Conservation (phyloP, 768 basidiomycete genomes). For the Chalciporus chontae region DNA sequence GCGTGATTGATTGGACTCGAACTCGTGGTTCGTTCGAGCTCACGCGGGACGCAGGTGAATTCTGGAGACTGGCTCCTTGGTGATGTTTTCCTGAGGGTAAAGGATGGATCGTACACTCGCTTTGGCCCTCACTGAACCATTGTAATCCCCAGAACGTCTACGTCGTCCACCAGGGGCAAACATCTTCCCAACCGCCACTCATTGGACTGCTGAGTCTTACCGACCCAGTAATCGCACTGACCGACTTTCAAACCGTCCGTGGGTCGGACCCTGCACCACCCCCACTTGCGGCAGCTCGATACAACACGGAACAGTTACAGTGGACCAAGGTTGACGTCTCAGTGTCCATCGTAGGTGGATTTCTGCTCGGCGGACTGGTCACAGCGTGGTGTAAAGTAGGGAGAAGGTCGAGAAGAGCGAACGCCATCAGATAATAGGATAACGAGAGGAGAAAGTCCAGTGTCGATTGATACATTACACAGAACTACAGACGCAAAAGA, state of each 20-base stretch:
- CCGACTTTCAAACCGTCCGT: slow-evolving; percentile 38
- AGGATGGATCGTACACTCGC: slow-evolving; percentile 5
- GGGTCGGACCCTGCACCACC: slow-evolving; percentile 38
- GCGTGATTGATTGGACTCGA: slow-evolving; percentile 7
- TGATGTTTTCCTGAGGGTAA: slow-evolving; percentile 53
- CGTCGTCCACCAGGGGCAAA: slow-evolving; percentile 43
- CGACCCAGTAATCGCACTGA: slow-evolving; percentile 33
- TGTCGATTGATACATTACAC: not conserved
- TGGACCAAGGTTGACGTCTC: slow-evolving; percentile 19
- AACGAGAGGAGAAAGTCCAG: not conserved
- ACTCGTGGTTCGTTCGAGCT: not conserved
- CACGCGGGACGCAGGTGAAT: slow-evolving; percentile 34
- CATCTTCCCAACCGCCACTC: slow-evolving; percentile 35
- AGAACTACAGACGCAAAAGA: not conserved
- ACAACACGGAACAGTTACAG: slow-evolving; percentile 7
- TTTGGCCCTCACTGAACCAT: slow-evolving; percentile 2
- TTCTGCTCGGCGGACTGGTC: slow-evolving; percentile 33
- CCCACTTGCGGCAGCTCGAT: slow-evolving; percentile 11
- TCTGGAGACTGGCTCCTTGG: slow-evolving; percentile 62
- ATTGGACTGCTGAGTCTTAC: slow-evolving; percentile 48
- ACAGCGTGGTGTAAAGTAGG: slow-evolving; percentile 14
- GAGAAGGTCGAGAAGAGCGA: slow-evolving; percentile 5
- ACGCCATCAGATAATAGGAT: not conserved
- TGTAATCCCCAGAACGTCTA: slow-evolving; percentile 47
- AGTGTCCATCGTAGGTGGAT: slow-evolving; percentile 32